Conservation (phyloP, 192 early-diverging fungal genomes). For the Endogone sp. region DNA sequence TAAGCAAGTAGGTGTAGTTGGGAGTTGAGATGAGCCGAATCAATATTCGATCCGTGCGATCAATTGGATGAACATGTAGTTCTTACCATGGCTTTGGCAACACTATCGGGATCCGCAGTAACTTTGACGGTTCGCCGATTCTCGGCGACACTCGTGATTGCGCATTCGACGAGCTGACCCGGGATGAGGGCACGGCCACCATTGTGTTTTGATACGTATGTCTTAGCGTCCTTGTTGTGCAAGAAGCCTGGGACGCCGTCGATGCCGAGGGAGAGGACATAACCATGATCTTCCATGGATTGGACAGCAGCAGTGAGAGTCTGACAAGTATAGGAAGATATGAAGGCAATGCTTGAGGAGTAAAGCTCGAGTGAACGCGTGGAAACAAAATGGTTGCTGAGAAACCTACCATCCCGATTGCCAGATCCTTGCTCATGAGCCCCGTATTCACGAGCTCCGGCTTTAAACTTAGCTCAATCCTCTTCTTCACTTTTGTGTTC, state of each 20-base stretch:
- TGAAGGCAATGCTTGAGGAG: not conserved
- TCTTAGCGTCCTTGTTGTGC: constrained; percentile 60
- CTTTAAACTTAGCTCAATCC: constrained; percentile 73
- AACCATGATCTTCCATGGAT: constrained; percentile 93
- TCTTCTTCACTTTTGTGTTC: constrained; percentile 41
- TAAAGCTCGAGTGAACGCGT: constrained; percentile 2
- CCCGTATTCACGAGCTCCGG: constrained; percentile 76
- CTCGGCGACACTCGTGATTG: constrained; percentile 55
- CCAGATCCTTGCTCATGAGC: constrained; percentile 59
- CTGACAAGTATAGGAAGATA: too few species aligned
- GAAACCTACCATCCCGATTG: constrained; percentile 70
- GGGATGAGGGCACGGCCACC: constrained; percentile 54
- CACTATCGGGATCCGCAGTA: constrained; percentile 55
- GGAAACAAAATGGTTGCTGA: constrained; percentile 7
- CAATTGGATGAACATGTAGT: too few species aligned
- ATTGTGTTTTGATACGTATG: constrained; percentile 60
- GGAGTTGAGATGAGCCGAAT: constrained; percentile 12
- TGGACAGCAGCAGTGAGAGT: constrained; percentile 64
- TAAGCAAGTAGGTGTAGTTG: too few species aligned
- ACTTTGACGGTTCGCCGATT: constrained; percentile 63
- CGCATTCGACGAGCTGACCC: constrained; percentile 73
- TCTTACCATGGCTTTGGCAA: constrained; percentile 48
- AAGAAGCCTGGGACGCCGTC: constrained; percentile 68
- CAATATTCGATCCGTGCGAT: not conserved
- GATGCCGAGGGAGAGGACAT: constrained; percentile 76